Conservation (phyloP, 1,284 basidiomycete species). For the Filobasidium uniguttulatum region DNA sequence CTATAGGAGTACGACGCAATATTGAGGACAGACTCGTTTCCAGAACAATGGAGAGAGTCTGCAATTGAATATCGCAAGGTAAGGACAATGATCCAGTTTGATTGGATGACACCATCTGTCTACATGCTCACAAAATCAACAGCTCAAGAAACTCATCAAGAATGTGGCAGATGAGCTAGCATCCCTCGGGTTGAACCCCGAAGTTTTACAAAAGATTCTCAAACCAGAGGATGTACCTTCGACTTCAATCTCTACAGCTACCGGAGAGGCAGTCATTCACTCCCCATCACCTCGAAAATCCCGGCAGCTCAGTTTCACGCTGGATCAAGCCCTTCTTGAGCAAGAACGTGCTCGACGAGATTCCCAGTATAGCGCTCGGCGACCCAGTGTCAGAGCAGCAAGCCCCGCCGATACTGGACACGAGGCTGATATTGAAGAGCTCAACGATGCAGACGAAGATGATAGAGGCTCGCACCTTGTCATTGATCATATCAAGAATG, state of each 20-base stretch:
- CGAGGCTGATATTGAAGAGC: slow-evolving; percentile 6
- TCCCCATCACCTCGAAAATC: neutral
- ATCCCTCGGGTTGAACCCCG: slow-evolving; percentile 56
- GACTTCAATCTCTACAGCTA: slow-evolving; percentile 1
- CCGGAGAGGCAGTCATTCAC: neutral
- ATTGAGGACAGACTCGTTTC: slow-evolving; percentile 33
- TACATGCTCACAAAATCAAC: slow-evolving; percentile 6
- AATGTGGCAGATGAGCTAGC: slow-evolving; percentile 69
- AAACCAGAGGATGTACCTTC: slow-evolving; percentile 19
- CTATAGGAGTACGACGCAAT: slow-evolving; percentile 34
- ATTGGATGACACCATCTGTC: neutral
- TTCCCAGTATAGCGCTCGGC: no score
- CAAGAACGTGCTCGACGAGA: neutral
- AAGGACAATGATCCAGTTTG: slow-evolving; percentile 11
- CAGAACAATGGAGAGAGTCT: slow-evolving; percentile 40
- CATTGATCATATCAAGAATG: no score
- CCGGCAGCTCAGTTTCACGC: neutral
- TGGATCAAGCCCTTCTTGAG: neutral
- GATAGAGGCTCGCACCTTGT: no score
- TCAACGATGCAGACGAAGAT: slow-evolving; percentile 6
- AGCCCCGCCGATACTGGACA: neutral
- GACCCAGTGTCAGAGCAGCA: neutral
- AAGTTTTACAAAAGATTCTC: slow-evolving; percentile 44
- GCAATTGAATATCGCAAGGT: slow-evolving; percentile 80
- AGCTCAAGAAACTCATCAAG: slow-evolving; percentile 90